Evolutionary conservation across 495 filamentous ascomycete species (phyloP).

Genomic region (Daldinia grandis): DNA sequence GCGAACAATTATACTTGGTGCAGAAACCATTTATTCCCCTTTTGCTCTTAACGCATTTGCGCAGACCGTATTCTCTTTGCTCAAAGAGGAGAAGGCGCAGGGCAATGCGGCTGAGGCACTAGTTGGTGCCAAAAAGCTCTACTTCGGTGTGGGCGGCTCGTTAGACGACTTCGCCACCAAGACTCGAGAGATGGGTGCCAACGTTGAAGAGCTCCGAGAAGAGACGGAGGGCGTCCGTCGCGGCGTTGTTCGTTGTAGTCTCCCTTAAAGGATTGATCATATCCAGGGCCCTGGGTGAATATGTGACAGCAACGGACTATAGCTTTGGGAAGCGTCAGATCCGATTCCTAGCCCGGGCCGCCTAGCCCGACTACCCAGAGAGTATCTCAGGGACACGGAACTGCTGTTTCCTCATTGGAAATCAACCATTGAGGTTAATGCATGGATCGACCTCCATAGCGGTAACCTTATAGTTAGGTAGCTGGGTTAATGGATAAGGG

Average conservation of each 20-base stretch:
- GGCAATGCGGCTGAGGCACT: constrained; percentile 66
- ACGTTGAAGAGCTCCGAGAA: constrained; percentile 69
- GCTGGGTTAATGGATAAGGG: neutral
- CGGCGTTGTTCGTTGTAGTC: constrained; percentile 58
- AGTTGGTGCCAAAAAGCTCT: constrained; percentile 91
- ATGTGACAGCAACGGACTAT: neutral
- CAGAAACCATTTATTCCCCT: constrained; percentile 95
- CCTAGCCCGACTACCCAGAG: neutral
- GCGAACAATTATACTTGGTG: constrained; percentile 73
- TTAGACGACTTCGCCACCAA: constrained; percentile 84
- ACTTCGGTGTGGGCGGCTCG: constrained; percentile 95
- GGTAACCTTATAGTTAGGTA: neutral
- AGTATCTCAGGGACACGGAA: neutral
- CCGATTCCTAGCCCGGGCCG: neutral
- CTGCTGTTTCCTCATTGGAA: neutral
- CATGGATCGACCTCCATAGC: neutral
- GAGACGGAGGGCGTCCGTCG: constrained; percentile 67
- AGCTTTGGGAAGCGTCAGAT: neutral
- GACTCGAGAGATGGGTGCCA: constrained; percentile 62
- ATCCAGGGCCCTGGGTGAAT: neutral
- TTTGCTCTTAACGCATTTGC: constrained; percentile 76
- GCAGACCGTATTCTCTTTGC: constrained; percentile 70
- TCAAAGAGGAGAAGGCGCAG: constrained; percentile 61
- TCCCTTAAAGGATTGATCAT: constrained; percentile 21
- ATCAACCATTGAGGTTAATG: neutral